Percentiles rank a stretch among this genome's conserved stretches.
phyloP scores from a whole-genome alignment of 225 moss, liverwort and hornwort species.

The Antitrichia curtipendula region DNA sequence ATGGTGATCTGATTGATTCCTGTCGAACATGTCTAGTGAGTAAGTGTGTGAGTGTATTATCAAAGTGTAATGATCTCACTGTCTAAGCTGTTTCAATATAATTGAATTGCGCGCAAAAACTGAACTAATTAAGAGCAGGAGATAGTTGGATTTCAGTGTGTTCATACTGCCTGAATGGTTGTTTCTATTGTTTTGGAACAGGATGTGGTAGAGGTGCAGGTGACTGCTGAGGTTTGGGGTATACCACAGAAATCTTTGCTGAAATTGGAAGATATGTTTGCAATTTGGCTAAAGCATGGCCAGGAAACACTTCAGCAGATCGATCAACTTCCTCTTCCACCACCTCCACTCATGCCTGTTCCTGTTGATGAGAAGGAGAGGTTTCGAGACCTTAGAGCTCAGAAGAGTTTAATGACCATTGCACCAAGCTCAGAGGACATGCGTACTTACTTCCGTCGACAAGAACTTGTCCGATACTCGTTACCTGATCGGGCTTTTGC shows the following conservation, averaged over 20 bases:
- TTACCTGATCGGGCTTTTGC: conserved; percentile 67
- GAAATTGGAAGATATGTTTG: conserved; percentile 77
- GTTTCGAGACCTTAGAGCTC: conserved; percentile 66
- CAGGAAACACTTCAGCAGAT: conserved; percentile 71
- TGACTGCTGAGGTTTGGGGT: conserved; percentile 62
- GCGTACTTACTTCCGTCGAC: conserved; percentile 64
- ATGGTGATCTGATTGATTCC: background rate
- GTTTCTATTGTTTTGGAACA: conserved; percentile 16
- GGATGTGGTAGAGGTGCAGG: conserved; percentile 48
- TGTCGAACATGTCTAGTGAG: background rate
- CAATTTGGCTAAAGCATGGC: conserved; percentile 71
- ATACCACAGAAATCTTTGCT: conserved; percentile 55
- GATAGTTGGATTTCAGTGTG: background rate
- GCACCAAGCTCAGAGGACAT: conserved; percentile 66
- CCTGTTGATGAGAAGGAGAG: conserved; percentile 69
- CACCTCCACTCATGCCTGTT: conserved; percentile 52
- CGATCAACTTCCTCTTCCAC: conserved; percentile 63
- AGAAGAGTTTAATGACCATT: conserved; percentile 76
- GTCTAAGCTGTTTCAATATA: background rate
- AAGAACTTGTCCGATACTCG: conserved; percentile 63
- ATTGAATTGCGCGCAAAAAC: background rate
- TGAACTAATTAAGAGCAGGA: background rate
- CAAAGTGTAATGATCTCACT: background rate
- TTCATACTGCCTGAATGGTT: background rate
- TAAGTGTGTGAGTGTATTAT: background rate